A percentile compares a stretch with the other conserved stretches of the same genome.
These are phyloP conservation scores for Botrytis aclada DNA, from an alignment of 2,329 filamentous ascomycete genomes.

Conservation along the genomic window DNA sequence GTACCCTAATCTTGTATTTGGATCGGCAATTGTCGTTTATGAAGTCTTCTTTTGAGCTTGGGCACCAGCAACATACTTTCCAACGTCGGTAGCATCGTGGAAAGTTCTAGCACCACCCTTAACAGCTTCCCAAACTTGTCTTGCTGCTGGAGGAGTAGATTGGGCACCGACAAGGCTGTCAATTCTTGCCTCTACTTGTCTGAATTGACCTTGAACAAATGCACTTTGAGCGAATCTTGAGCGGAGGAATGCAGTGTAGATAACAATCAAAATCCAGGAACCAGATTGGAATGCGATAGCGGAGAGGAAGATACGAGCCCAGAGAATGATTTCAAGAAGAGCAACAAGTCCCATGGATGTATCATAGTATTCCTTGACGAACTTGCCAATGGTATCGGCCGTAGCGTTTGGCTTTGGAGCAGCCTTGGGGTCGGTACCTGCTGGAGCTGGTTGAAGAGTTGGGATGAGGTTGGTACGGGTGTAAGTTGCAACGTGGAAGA, in stretches of 20 bases:
- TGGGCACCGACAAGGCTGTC: slow-evolving; percentile 83
- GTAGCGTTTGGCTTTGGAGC: slow-evolving; percentile 52
- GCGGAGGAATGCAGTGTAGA: slow-evolving; percentile 92
- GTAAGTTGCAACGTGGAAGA: slow-evolving; percentile 98
- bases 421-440: slow-evolving; percentile 54
- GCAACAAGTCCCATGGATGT: slow-evolving; percentile 91
- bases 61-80: slow-evolving; percentile 63
- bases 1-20: neutral
- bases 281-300: slow-evolving; percentile 85
- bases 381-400: slow-evolving; percentile 80
- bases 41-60: slow-evolving; percentile 57
- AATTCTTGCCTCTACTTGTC: slow-evolving; percentile 67
- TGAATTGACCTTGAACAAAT: slow-evolving; percentile 84
- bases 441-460: slow-evolving; percentile 68
- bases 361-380: slow-evolving; percentile 98
- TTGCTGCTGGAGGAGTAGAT: slow-evolving; percentile 75
- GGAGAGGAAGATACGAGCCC: slow-evolving; percentile 76
- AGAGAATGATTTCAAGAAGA: slow-evolving; percentile 80
- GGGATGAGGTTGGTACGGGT: slow-evolving; percentile 90
- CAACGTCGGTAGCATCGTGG: slow-evolving; percentile 74
- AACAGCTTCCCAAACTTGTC: slow-evolving; percentile 75
- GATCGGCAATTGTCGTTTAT: slow-evolving; percentile 24
- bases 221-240: slow-evolving; percentile 85
- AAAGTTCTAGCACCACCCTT: slow-evolving; percentile 73
- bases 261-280: slow-evolving; percentile 79